Base-by-base conservation (phyloP, 2,329 filamentous ascomycete species). In the Fusarium metavorans region DNA sequence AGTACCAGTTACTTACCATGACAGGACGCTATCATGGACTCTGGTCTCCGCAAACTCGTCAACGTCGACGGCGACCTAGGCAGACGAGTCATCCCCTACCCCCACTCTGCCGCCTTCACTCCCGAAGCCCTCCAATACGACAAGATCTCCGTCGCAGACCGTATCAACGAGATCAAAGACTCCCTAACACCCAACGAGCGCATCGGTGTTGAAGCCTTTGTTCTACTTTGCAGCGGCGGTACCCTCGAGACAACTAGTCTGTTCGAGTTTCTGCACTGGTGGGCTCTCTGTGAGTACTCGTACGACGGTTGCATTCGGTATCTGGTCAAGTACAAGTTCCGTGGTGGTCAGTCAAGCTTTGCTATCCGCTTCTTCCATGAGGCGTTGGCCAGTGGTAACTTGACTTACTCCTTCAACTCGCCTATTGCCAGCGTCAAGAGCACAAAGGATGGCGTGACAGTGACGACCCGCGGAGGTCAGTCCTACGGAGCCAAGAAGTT, bases 211-310 rank as follows among this genome's bases (percentile, higher is more conserved):
- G 84, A 87, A 70, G 78, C 80, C 0, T 86, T 85, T 13, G 76
- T 87, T 0, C 77, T 85, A 0, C 81, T 87, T 2, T 84, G 82
- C 68, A 85, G 85, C 59, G 84, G 85, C 6, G 83, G 79, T 0
- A 85, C 83, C 0, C 81, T 86, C 1, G 81, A 84, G 11, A 85
- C 83, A 0, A 84, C 82, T 0, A 84, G 83, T 25, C 86, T 88
- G 67, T 84, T 84, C 57, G 86, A 88, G 63, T 83, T 87, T 35
- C 76, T 88, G 20, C 85, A 86, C 66, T 87, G 85, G 86, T 87
- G 82, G 85, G 86, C 83, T 10, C 77, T 85, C 2, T 80, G 80
- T 63, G 85, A 81, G 32, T 86, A 85, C 74, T 82, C 79, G 6
- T 86, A 83, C 62, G 75, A 79, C 18, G 83, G 82, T 1, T 84